Evolutionary conservation across 768 basidiomycete genomes (phyloP).

Genomic region (Sporobolomyces roseus): DNA sequence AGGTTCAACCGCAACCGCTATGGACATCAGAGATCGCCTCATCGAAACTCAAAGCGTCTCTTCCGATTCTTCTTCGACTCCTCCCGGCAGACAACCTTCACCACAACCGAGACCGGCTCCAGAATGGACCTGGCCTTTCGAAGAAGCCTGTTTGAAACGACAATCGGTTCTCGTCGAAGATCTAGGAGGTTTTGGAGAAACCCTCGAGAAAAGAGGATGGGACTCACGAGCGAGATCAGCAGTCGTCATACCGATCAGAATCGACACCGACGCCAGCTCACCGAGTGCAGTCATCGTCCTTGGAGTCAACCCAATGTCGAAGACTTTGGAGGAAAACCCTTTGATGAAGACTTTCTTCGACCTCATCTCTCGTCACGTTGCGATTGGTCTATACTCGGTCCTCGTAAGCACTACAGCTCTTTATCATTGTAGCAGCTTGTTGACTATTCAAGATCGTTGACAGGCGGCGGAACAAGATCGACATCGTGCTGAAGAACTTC

Average conservation of each 20-base stretch:
- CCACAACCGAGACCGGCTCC: background rate
- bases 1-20: conserved; percentile 22
- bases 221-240: conserved; percentile 9
- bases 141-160: conserved; percentile 32
- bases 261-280: conserved; percentile 21
- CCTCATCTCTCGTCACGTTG: conserved; percentile 25
- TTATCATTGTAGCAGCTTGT: no score
- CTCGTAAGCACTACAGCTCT: conserved; percentile 9
- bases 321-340: background rate
- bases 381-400: conserved; percentile 33
- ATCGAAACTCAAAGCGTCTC: background rate
- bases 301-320: conserved; percentile 27
- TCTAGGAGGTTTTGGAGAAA: conserved; percentile 12
- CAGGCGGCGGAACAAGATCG: conserved; percentile 37
- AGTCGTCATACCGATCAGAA: conserved; percentile 33
- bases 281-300: conserved; percentile 33
- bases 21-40: conserved; percentile 33
- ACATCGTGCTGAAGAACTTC: conserved; percentile 26
- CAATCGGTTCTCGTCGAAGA: conserved; percentile 32
- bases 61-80: conserved; percentile 4
- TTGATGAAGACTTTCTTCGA: conserved; percentile 34
- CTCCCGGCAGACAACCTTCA: background rate
- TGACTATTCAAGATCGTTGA: background rate
- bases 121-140: conserved; percentile 35
- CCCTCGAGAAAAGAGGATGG: conserved; percentile 30